phyloP scores from a whole-genome alignment of 371 early-diverging fungal species.

The Mortierella polycephala region DNA sequence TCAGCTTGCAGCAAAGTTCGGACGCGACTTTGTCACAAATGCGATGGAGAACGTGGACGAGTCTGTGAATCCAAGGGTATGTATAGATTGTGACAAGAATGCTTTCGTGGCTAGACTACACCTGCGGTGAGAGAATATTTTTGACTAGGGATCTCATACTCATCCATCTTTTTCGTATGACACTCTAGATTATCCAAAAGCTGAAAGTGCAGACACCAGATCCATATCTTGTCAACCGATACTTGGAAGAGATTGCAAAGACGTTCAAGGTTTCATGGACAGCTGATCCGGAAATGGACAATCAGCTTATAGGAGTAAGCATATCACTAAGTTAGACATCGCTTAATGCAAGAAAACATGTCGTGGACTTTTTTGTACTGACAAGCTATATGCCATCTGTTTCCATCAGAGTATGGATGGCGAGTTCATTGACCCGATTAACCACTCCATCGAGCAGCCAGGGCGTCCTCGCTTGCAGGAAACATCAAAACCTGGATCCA shows the following conservation, averaged over 20 bases:
- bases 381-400: constrained; percentile 4
- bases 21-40: constrained; percentile 80
- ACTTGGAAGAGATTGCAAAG: constrained; percentile 89
- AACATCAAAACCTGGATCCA: not conserved
- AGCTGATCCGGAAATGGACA: constrained; percentile 59
- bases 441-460: constrained; percentile 24
- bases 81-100: not conserved
- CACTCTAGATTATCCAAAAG: constrained; percentile 80
- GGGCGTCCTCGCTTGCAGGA: constrained; percentile 25
- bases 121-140: not conserved
- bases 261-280: constrained; percentile 83
- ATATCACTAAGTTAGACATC: not conserved
- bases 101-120: too few relatives aligned
- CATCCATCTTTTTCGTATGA: not conserved
- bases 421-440: constrained; percentile 46
- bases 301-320: constrained; percentile 43
- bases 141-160: not conserved
- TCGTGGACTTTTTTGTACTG: not conserved
- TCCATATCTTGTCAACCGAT: constrained; percentile 81
- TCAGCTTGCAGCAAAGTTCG: constrained; percentile 83
- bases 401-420: constrained; percentile 32
- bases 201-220: constrained; percentile 85
- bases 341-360: not conserved
- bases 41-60: constrained; percentile 82
- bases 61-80: constrained; percentile 81